Conservation (phyloP, 2,329 filamentous ascomycete genomes). For the Claviceps pazoutovae region DNA sequence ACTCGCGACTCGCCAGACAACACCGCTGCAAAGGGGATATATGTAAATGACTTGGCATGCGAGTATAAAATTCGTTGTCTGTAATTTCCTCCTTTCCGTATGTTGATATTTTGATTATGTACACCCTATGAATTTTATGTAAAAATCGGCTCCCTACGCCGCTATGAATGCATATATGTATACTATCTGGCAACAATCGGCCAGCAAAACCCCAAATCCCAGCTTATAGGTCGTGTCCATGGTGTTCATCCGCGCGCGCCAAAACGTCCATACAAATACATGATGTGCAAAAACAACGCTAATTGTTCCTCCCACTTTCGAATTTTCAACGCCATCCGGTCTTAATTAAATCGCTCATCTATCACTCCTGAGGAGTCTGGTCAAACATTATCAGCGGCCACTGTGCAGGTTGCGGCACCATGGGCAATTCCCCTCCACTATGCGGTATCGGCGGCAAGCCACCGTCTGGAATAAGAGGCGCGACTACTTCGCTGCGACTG, state of each 20-base stretch:
- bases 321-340: background rate
- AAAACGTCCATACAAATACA: background rate
- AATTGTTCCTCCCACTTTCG: too few relatives aligned
- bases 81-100: too few relatives aligned
- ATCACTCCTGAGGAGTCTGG: slow-evolving; percentile 7
- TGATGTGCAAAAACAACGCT: background rate
- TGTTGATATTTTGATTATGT: background rate
- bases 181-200: too few relatives aligned
- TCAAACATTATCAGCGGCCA: slow-evolving; percentile 21
- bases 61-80: too few relatives aligned
- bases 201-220: background rate
- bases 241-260: too few relatives aligned
- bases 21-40: too few relatives aligned
- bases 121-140: background rate
- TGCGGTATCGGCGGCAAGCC: slow-evolving; percentile 1
- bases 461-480: slow-evolving; percentile 3
- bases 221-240: background rate
- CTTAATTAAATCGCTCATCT: background rate
- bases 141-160: background rate
- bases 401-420: slow-evolving; percentile 14
- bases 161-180: background rate
- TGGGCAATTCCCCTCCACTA: slow-evolving; percentile 11
- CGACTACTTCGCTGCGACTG: background rate
- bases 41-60: too few relatives aligned
- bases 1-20: too few relatives aligned